Base-by-base conservation (phyloP, 164 flowering plant species). In the Nelumbo lutea region DNA sequence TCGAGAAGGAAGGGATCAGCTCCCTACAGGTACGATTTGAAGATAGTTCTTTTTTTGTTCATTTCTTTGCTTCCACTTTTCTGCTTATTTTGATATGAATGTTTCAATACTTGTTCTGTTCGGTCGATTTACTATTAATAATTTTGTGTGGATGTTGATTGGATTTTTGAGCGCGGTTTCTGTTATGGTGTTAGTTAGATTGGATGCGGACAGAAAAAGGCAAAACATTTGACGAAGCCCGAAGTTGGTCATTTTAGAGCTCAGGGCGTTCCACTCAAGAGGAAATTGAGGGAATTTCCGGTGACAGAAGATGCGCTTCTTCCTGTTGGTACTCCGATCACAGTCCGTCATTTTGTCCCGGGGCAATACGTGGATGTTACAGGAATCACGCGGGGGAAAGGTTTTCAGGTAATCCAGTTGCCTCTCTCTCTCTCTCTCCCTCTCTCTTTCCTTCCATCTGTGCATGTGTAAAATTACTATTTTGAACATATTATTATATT, bases 161-260 rank as follows among this genome's bases (percentile, higher is more conserved):
- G 39, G 11, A 38, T 15, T 59, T 66, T 5, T 68, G 63, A 65
- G 59, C 14, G 42, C 3, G 48, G 13, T 64, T 50, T 27, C 41
- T 46, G 65, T 64, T 68, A 39, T 70, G 79, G 68, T 81, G 86
- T 67, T 85, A 83, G 82, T 73, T 82, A 94, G 98, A 74, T 95
- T 82, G 99, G 99, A 27, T 90, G 93, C 56, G 93, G 96, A 57
- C 98, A 95, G 66, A 95, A 95, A 77, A 95, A 92, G 82, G 94
- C 51, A 53, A 95, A 95, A 56, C 97, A 95, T 77, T 84, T 95
- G 86, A 90, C 86, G 3, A 90, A 89, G 65, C 90, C 99, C 15
- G 97, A 92, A 78, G 85, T 95, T 66, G 99, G 99, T 56, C 99
- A 95, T 82, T 95, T 90, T 80, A 87, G 99, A 81, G 90, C 97